Evolutionary conservation across 208 protist species (phyloP).

Genomic region (Vickermania spadyakhi): DNA sequence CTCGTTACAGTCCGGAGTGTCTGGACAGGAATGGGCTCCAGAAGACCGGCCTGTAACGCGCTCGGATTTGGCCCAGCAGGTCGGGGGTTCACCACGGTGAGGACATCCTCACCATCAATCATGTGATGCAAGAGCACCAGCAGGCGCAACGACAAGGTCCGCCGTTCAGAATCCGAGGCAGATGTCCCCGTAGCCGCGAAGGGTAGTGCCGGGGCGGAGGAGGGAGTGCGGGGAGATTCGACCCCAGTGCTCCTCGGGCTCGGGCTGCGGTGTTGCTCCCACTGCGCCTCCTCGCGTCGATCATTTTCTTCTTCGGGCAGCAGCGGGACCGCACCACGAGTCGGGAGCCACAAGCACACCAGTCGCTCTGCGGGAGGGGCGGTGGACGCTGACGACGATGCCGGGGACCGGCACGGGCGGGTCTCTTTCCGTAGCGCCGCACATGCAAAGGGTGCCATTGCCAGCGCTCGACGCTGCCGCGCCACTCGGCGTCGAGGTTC

Average conservation of each 20-base stretch:
- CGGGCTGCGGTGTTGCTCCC: neutral
- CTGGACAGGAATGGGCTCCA: slow-evolving; percentile 15
- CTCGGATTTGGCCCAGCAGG: neutral
- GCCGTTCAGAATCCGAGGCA: neutral
- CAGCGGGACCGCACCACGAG: neutral
- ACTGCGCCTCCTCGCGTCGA: neutral
- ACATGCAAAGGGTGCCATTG: too few relatives aligned
- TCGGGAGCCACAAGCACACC: neutral
- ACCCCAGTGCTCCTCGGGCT: too few relatives aligned
- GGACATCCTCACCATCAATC: neutral
- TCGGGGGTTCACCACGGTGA: too few relatives aligned
- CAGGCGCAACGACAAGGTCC: neutral
- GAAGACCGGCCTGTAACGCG: neutral
- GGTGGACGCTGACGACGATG: too few relatives aligned
- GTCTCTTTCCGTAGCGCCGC: too few relatives aligned
- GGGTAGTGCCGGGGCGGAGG: neutral
- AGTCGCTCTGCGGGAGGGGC: neutral
- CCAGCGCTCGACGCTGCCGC: too few relatives aligned
- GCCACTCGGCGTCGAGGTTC: too few relatives aligned
- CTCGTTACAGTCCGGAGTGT: slow-evolving; percentile 20
- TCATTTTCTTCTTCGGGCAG: neutral
- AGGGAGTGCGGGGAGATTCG: neutral
- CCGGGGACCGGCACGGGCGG: too few relatives aligned
- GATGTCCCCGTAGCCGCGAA: neutral
- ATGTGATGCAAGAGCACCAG: neutral